Evolutionary conservation across 2,329 filamentous ascomycete species (phyloP).

Genomic region (Xylariomycetidae sp.): DNA sequence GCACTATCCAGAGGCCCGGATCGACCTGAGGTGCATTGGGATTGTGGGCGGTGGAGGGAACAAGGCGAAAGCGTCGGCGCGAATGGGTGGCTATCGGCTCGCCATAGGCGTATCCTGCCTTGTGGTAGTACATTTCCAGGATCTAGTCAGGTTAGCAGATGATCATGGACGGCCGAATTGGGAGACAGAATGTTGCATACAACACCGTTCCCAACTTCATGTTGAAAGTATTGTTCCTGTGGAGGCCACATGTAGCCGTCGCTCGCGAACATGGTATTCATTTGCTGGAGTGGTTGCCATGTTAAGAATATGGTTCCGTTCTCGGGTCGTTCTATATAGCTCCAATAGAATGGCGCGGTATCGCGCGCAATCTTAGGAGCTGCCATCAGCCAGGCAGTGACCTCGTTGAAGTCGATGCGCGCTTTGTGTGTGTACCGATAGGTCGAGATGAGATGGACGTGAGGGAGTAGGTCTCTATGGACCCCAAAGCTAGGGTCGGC

Average conservation of each 20-base stretch:
- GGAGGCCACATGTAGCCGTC: constrained; percentile 93
- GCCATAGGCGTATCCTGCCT: constrained; percentile 71
- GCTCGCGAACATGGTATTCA: constrained; percentile 73
- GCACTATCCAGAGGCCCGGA: constrained; percentile 82
- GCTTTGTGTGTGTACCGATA: constrained; percentile 73
- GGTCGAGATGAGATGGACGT: constrained; percentile 85
- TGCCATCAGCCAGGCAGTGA: constrained; percentile 76
- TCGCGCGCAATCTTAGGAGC: constrained; percentile 84
- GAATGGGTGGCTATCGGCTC: constrained; percentile 74
- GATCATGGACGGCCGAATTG: constrained; percentile 6
- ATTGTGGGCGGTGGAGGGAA: constrained; percentile 64
- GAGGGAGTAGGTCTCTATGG: constrained; percentile 58
- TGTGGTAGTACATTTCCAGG: constrained; percentile 83
- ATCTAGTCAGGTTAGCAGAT: constrained; percentile 49
- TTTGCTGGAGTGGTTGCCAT: constrained; percentile 76
- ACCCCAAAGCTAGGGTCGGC: constrained; percentile 44
- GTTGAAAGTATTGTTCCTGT: constrained; percentile 70
- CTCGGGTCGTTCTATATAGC: constrained; percentile 75
- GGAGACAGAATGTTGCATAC: constrained; percentile 33
- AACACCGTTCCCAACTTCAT: constrained; percentile 61
- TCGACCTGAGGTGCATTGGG: constrained; percentile 69
- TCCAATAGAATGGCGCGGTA: constrained; percentile 86
- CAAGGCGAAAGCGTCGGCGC: constrained; percentile 80
- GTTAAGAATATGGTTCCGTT: constrained; percentile 80
- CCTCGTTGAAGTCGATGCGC: constrained; percentile 67